A percentile compares a stretch with the other conserved stretches of the same genome.
Conservation (phyloP, 163 green algal genomes). For the Coccomyxa subellipsoidea region DNA sequence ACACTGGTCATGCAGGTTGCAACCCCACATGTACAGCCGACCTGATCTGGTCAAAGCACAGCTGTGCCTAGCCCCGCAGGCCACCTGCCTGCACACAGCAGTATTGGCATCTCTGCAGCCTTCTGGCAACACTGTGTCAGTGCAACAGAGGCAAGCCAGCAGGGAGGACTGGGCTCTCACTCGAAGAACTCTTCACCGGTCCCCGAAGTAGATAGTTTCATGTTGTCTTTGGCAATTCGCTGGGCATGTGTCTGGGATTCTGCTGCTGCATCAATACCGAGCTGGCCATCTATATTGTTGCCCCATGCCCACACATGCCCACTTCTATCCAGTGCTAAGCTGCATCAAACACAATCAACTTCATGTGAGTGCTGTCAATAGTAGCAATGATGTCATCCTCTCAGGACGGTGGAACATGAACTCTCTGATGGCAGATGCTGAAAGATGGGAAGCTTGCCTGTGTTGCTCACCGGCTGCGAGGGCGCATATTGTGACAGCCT, state of each 20-base stretch:
- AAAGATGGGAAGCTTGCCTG: background rate
- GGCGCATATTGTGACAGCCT: background rate
- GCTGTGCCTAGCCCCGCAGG: constrained; percentile 27
- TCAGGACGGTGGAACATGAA: background rate
- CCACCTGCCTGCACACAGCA: constrained; percentile 12
- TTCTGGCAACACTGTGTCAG: background rate
- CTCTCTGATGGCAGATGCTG: background rate
- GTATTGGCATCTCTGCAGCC: background rate
- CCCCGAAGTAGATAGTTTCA: background rate
- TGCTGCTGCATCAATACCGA: background rate
- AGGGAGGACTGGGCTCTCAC: background rate
- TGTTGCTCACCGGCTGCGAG: background rate
- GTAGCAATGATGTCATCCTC: background rate
- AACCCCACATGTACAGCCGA: constrained; percentile 28
- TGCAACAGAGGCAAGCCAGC: background rate
- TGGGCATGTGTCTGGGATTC: background rate
- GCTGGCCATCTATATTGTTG: background rate
- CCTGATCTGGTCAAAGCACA: constrained; percentile 16
- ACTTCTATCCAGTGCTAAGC: background rate
- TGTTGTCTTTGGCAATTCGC: background rate
- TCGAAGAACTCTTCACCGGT: background rate
- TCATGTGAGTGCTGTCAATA: background rate
- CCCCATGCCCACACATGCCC: background rate
- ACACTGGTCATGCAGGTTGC: constrained; percentile 30
- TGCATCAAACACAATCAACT: background rate